These are phyloP conservation scores for Cryptococcus sp. DNA, from an alignment of 1,284 basidiomycete genomes.

Conservation along the genomic window DNA sequence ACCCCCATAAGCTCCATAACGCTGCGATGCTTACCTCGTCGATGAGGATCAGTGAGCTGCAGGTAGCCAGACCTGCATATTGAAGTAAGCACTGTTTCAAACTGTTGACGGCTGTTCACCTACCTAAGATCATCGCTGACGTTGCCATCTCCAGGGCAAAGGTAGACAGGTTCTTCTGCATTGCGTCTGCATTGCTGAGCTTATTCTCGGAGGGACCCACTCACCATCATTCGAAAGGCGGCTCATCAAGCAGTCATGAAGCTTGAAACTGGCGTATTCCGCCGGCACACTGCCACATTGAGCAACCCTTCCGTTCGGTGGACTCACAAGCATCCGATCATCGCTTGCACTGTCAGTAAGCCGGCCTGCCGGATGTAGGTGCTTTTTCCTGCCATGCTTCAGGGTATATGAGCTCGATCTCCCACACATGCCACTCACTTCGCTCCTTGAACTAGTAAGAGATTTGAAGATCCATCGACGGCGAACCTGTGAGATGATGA, in stretches of 20 bases:
- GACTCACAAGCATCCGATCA: conserved; percentile 75
- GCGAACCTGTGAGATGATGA: conserved; percentile 27
- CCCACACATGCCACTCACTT: conserved; percentile 61
- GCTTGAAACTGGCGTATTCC: conserved; percentile 79
- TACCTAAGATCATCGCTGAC: conserved; percentile 81
- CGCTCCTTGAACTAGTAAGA: conserved; percentile 85
- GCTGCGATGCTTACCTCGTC: conserved; percentile 73
- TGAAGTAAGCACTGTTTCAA: background rate
- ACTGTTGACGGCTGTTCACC: conserved; percentile 6
- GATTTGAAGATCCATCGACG: conserved; percentile 70
- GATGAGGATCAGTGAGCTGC: conserved; percentile 73
- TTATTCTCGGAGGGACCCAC: conserved; percentile 18
- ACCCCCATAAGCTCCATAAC: background rate
- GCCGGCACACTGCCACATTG: conserved; percentile 66
- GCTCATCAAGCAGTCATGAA: conserved; percentile 80
- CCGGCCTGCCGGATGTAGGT: conserved; percentile 88
- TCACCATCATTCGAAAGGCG: conserved; percentile 79
- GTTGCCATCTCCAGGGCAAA: conserved; percentile 92
- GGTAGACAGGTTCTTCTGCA: conserved; percentile 84
- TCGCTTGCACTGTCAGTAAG: conserved; percentile 78
- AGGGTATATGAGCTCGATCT: conserved; percentile 3
- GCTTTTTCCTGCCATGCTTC: conserved; percentile 88
- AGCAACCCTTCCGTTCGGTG: background rate
- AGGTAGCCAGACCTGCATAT: conserved; percentile 68
- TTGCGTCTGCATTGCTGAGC: conserved; percentile 43